phyloP scores from a whole-genome alignment of 306 rosid species.

The Rosa rugosa region DNA sequence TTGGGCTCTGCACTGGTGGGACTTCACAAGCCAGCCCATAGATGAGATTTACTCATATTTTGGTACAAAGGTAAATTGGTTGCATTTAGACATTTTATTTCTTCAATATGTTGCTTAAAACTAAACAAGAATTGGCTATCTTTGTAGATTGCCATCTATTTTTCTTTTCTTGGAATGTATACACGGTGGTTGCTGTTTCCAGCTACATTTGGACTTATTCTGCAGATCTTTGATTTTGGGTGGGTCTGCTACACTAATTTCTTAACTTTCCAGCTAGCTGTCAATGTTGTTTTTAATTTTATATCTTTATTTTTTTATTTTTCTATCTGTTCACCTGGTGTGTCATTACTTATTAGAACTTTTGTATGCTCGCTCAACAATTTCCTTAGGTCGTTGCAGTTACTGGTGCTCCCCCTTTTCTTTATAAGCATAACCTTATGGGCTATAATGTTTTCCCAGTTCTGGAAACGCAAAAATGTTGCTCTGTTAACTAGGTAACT shows the following conservation, averaged over 20 bases:
- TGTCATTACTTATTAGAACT: conserved; percentile 14
- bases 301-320: background rate
- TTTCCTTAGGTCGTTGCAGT: conserved; percentile 61
- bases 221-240: conserved; percentile 82
- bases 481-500: conserved; percentile 87
- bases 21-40: conserved; percentile 75
- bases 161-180: conserved; percentile 97
- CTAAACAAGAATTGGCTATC: conserved; percentile 22
- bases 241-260: conserved; percentile 34
- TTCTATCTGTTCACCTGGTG: conserved; percentile 19
- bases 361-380: conserved; percentile 18
- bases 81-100: conserved; percentile 7
- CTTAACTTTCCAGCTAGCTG: conserved; percentile 9
- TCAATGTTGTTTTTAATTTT: background rate
- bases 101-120: conserved; percentile 19
- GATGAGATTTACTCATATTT: conserved; percentile 84
- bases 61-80: conserved; percentile 74
- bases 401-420: conserved; percentile 77
- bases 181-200: conserved; percentile 88
- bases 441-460: conserved; percentile 92
- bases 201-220: conserved; percentile 69
- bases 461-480: conserved; percentile 92
- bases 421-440: conserved; percentile 67
- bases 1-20: conserved; percentile 94
- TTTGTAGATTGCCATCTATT: conserved; percentile 85